Conservation (phyloP, 129 eudicot species). For the Flaveria sonorensis region DNA sequence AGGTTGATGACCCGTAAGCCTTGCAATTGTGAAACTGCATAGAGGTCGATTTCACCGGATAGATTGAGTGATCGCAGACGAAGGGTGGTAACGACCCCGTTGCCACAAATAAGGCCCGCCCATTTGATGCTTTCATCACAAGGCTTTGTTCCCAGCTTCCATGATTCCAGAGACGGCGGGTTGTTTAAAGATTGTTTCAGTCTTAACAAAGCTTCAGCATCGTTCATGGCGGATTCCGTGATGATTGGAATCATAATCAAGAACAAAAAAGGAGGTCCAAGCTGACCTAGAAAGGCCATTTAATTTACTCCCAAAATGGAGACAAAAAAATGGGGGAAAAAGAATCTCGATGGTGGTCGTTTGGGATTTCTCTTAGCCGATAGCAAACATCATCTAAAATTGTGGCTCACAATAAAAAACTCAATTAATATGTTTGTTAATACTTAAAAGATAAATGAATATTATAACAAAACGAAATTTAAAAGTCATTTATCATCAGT, state of each 20-base stretch:
- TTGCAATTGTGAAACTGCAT: constrained; percentile 44
- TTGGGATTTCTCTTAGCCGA: background rate
- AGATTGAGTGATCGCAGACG: constrained; percentile 44
- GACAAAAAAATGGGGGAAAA: constrained; percentile 17
- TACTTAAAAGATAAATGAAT: no score
- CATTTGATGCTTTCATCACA: constrained; percentile 43
- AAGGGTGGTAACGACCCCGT: constrained; percentile 46
- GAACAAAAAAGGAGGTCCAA: background rate
- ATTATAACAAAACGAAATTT: no score
- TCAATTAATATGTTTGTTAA: no score
- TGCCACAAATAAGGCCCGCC: constrained; percentile 49
- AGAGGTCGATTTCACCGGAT: constrained; percentile 50
- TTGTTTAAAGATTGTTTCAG: constrained; percentile 49
- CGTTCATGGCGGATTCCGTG: constrained; percentile 37
- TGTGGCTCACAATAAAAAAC: no score
- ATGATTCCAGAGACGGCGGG: constrained; percentile 51
- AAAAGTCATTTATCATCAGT: no score
- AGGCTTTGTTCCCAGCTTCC: constrained; percentile 51
- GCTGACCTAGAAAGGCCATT: constrained; percentile 30
- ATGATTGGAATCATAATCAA: constrained; percentile 15
- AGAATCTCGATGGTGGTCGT: constrained; percentile 19
- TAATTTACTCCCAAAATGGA: constrained; percentile 16
- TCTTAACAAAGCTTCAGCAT: constrained; percentile 56
- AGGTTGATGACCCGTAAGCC: constrained; percentile 47
- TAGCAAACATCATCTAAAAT: background rate